Evolutionary conservation across 345 rosid genomes (phyloP).

Genomic region (Arabis alpina): DNA sequence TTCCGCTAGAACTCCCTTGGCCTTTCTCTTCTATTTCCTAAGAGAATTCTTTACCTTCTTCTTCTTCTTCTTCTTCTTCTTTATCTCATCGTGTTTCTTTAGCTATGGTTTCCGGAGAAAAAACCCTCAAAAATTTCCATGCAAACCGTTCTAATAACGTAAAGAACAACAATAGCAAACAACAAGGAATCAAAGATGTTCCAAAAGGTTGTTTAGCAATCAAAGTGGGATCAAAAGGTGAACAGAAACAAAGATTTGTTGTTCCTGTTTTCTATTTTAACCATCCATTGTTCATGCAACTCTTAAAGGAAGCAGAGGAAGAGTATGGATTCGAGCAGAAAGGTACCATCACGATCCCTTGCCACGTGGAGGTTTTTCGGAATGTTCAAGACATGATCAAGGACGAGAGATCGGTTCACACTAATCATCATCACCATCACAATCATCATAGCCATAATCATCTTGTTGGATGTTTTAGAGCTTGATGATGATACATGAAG

Average conservation of each 20-base stretch:
- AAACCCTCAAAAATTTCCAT: constrained; percentile 28
- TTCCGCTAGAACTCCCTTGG: constrained; percentile 46
- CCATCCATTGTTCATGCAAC: constrained; percentile 65
- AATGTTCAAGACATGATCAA: constrained; percentile 57
- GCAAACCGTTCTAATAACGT: constrained; percentile 19
- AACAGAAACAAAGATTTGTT: constrained; percentile 54
- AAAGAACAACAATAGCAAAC: constrained; percentile 39
- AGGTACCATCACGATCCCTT: constrained; percentile 66
- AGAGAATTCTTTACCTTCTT: constrained; percentile 11
- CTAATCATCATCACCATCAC: constrained; percentile 25
- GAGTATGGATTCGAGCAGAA: constrained; percentile 70
- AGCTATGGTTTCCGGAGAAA: constrained; percentile 38
- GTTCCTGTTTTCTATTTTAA: constrained; percentile 60
- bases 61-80: neutral
- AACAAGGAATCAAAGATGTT: constrained; percentile 48
- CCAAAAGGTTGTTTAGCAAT: constrained; percentile 68
- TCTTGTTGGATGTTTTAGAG: constrained; percentile 69
- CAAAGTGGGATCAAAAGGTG: constrained; percentile 56
- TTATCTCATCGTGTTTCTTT: neutral
- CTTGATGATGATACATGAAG: constrained; percentile 40
- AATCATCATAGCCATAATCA: constrained; percentile 38
- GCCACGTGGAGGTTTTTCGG: constrained; percentile 62
- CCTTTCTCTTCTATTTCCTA: constrained; percentile 37
- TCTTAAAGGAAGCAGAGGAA: constrained; percentile 58
- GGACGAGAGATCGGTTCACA: constrained; percentile 55